Base-by-base conservation (phyloP, 1,284 basidiomycete genomes). In the Singerocomus rubriflavus region DNA sequence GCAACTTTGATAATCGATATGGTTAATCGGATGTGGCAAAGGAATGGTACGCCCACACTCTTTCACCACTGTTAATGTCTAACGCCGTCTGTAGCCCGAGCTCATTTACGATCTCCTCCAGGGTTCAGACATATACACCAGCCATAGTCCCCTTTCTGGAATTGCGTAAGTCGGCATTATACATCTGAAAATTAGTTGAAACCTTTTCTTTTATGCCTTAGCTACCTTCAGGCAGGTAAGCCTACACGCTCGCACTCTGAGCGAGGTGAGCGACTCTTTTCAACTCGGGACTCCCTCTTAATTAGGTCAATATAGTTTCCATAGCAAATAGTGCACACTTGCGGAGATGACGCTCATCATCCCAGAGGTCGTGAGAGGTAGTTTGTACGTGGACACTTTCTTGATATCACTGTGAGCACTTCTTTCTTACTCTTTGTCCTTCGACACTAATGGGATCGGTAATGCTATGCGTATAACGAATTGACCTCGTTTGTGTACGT, bases 361-460 rank as follows among this genome's bases (percentile, higher is more conserved):
- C 58, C 70, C 76, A 6, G 57, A 59, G 12, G 61, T 61, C 31
- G 43, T 62, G 3, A 75, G 76, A 4, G 64, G 70, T 52, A 75
- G 75, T 9, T 73, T 73, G 8, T 71, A 68, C 36, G 58, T 63
- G n/a, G 77, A 78, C 52, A 63, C 78, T n/a, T n/a, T n/a, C n/a
- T n/a, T n/a, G n/a, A n/a, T n/a, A n/a, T n/a, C n/a, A n/a, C n/a
- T n/a, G n/a, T n/a, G n/a, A n/a, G n/a, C n/a, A n/a, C n/a, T n/a
- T n/a, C n/a, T n/a, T n/a, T n/a, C n/a, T n/a, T n/a, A n/a, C n/a
- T n/a, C n/a, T n/a, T n/a, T n/a, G n/a, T n/a, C n/a, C n/a, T n/a
- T n/a, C n/a, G n/a, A n/a, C n/a, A n/a, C n/a, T n/a, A n/a, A n/a
- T n/a, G n/a, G n/a, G n/a, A n/a, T n/a, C n/a, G n/a, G n/a, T n/a